Evolutionary conservation across 2,329 filamentous ascomycete genomes (phyloP).

Genomic region (Alternaria ventricosa): DNA sequence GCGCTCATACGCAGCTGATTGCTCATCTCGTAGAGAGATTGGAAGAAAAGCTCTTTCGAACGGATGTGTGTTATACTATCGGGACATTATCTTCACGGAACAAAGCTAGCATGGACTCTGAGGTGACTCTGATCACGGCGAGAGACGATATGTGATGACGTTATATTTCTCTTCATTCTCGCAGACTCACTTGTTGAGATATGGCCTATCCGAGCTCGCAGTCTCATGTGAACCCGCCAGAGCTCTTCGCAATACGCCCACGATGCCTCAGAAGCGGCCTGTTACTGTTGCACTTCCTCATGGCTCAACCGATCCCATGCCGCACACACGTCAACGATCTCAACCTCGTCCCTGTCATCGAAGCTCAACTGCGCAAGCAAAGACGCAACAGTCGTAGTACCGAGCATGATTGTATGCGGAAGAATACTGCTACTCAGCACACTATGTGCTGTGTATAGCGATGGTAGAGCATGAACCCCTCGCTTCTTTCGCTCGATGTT

Average conservation of each 20-base stretch:
- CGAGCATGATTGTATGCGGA: not conserved
- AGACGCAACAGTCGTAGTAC: not conserved
- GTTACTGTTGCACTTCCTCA: not conserved
- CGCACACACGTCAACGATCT: not conserved
- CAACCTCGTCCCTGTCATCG: not conserved
- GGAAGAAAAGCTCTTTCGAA: fast-evolving
- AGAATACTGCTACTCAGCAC: not conserved
- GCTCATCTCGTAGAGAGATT: fast-evolving
- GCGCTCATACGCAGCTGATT: fast-evolving
- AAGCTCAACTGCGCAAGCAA: not conserved
- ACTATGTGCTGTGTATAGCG: not conserved
- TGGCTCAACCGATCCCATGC: not conserved
- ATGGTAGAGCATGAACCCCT: not conserved
- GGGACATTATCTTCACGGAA: fast-evolving
- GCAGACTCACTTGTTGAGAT: not conserved
- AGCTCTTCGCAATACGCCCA: not conserved
- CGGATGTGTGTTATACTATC: not conserved
- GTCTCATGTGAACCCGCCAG: not conserved
- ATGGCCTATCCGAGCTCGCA: no score
- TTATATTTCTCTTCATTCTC: not conserved
- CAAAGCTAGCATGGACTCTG: not conserved
- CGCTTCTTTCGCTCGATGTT: not conserved
- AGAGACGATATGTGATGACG: not conserved
- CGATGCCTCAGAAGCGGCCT: not conserved
- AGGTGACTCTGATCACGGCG: fast-evolving